Conservation (phyloP, 176 grass and related monocot genomes). For the Eleusine coracana region DNA sequence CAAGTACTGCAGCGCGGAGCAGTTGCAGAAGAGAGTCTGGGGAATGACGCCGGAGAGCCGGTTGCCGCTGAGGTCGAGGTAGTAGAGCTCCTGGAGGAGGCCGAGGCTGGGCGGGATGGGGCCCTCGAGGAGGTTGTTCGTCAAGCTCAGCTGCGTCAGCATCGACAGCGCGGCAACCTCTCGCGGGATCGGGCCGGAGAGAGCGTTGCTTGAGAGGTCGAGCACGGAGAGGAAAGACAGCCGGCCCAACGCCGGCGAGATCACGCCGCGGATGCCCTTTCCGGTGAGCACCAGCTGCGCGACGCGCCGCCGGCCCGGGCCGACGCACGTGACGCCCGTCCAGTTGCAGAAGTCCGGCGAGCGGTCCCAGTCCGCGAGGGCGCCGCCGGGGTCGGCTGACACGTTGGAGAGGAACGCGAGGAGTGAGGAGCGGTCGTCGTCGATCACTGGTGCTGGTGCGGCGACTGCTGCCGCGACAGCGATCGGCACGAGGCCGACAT, state of each 20-base stretch:
- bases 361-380: conserved; percentile 52
- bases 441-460: background rate
- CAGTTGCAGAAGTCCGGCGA: conserved; percentile 62
- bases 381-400: conserved; percentile 35
- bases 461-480: conserved; percentile 11
- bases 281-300: conserved; percentile 53
- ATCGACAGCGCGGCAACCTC: conserved; percentile 46
- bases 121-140: conserved; percentile 58
- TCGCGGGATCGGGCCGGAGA: conserved; percentile 51
- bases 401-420: conserved; percentile 57
- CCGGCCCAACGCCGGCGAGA: conserved; percentile 51
- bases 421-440: conserved; percentile 48
- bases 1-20: conserved; percentile 68
- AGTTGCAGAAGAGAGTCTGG: conserved; percentile 71
- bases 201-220: conserved; percentile 63
- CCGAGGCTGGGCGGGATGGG: conserved; percentile 59
- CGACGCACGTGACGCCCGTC: conserved; percentile 64
- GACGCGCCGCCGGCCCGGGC: conserved; percentile 24
- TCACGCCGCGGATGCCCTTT: conserved; percentile 37
- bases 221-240: conserved; percentile 55
- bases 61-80: conserved; percentile 62
- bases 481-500: conserved; percentile 37
- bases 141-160: conserved; percentile 67
- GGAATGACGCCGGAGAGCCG: conserved; percentile 53
- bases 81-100: conserved; percentile 56